Conservation (phyloP, 352 stramenopile species). For the Globisporangium lucens region DNA sequence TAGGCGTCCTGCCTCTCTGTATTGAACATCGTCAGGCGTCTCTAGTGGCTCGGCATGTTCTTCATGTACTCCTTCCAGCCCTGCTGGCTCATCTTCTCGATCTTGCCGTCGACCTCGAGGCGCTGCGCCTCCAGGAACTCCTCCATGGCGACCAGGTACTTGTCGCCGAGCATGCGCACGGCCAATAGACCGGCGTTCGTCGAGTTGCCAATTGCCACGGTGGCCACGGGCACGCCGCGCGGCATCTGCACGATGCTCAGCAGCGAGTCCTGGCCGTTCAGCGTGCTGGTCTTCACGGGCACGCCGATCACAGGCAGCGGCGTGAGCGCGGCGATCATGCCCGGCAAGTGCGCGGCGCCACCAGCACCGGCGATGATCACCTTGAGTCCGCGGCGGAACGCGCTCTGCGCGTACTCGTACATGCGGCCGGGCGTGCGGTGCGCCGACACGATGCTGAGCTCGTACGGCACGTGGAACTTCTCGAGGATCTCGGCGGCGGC, state of each 20-base stretch:
- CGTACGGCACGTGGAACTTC: slow-evolving; percentile 94
- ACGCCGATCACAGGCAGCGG: slow-evolving; percentile 94
- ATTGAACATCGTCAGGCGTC: neutral
- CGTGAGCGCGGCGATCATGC: slow-evolving; percentile 89
- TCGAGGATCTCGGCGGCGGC: slow-evolving; percentile 94
- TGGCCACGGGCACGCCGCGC: slow-evolving; percentile 96
- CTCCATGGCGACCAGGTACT: slow-evolving; percentile 87
- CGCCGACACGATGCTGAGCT: slow-evolving; percentile 98
- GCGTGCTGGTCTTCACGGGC: slow-evolving; percentile 96
- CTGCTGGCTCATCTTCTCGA: slow-evolving; percentile 77
- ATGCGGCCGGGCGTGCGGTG: slow-evolving; percentile 97
- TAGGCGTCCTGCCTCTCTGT: neutral
- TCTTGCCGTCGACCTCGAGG: slow-evolving; percentile 92
- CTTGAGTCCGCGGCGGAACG: slow-evolving; percentile 86
- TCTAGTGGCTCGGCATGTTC: slow-evolving; percentile 51
- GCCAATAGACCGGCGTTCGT: slow-evolving; percentile 97
- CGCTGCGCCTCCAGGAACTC: slow-evolving; percentile 92
- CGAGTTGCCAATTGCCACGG: slow-evolving; percentile 97
- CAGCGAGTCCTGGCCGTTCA: slow-evolving; percentile 97
- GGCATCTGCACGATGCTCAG: slow-evolving; percentile 99
- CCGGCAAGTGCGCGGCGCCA: slow-evolving; percentile 96
- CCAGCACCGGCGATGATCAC: slow-evolving; percentile 96
- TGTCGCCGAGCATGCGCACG: slow-evolving; percentile 92
- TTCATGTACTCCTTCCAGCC: slow-evolving; percentile 92
- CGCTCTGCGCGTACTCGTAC: slow-evolving; percentile 93